Base-by-base conservation (phyloP, 768 basidiomycete species). In the Podaxis carcinomalis region DNA sequence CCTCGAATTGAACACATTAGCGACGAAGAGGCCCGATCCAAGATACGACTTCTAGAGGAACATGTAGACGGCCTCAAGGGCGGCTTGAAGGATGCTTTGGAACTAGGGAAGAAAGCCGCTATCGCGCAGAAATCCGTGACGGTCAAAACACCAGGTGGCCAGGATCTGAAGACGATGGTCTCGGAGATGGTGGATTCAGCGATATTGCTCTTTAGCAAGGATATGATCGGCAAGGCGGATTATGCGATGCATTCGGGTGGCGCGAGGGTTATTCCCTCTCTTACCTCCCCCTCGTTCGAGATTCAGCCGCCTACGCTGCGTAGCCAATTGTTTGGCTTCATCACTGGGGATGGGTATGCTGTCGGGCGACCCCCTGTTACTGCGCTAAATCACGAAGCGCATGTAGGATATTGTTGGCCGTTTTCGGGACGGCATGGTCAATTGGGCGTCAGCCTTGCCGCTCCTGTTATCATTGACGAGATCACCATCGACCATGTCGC, bases 371-470 rank as follows among this genome's bases (percentile, higher is more conserved):
- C 92, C 0, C 95, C 96, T 0, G 84, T 93, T 52, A 89, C 84
- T 0, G 93, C 92, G 2, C 78, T 99, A n/a, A 90, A 96, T 68
- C 88, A 92, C 61, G 93, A 97, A 63, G 77, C 80, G 27, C 83
- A 89, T 58, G 86, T 85, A 36, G 96, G 97, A 2, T 82, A 88
- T 59, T 99, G 96, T 74, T 99, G 96, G 95, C 92, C 96, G 1
- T 93, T 98, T 75, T 76, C 75, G 4, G 95, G 95, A 0, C 67
- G 78, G 16, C 71, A 82, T 51, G 96, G 95, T 3, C 91, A 92
- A 68, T 75, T 98, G 9, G 96, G 93, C 4, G 87, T 99, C 32
- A 78, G 80, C 37, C 84, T 99, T 28, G 86, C 87, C 1, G 80
- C 82, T 4, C 93, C 93, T 9, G 82, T 92, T 21, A 77, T 79